Conservation (phyloP, 202 grass and related monocot species). For the Elaeis oleifera region DNA sequence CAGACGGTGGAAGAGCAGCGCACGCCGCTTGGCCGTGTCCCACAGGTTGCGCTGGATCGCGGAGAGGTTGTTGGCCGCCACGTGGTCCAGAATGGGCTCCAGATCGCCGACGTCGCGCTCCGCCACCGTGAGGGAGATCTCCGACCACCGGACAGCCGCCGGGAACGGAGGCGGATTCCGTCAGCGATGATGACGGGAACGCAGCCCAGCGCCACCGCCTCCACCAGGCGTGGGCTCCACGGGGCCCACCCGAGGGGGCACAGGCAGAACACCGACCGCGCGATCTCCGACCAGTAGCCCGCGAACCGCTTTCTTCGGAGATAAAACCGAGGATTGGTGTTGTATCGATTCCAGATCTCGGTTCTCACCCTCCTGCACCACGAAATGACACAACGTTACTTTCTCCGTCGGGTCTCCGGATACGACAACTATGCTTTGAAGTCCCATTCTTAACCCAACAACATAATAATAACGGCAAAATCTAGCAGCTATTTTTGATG, state of each 20-base stretch:
- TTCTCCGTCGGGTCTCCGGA: no score
- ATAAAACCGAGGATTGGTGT: constrained; percentile 56
- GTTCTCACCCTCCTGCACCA: constrained; percentile 63
- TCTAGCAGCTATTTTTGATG: no score
- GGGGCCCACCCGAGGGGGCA: constrained; percentile 93
- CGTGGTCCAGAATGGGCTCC: constrained; percentile 59
- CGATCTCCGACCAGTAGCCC: constrained; percentile 73
- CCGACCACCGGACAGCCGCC: constrained; percentile 43
- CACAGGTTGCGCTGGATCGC: constrained; percentile 75
- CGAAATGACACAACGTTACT: not conserved
- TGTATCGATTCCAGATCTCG: constrained; percentile 46
- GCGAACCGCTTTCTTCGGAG: constrained; percentile 65
- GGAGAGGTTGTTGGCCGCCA: constrained; percentile 61
- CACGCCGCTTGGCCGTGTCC: constrained; percentile 58
- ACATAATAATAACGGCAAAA: no score
- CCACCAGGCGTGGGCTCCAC: constrained; percentile 85
- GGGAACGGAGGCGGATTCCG: constrained; percentile 64
- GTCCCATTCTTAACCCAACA: no score
- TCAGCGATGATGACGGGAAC: constrained; percentile 80
- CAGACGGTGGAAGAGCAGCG: constrained; percentile 49
- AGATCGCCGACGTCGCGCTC: constrained; percentile 53
- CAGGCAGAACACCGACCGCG: constrained; percentile 70
- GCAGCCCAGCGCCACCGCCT: constrained; percentile 74
- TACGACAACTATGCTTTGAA: no score
- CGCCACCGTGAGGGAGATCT: constrained; percentile 67